Percentiles rank a stretch among this genome's conserved stretches.
phyloP scores from a whole-genome alignment of 768 basidiomycete genomes.

The Boletus tylopilopsis region DNA sequence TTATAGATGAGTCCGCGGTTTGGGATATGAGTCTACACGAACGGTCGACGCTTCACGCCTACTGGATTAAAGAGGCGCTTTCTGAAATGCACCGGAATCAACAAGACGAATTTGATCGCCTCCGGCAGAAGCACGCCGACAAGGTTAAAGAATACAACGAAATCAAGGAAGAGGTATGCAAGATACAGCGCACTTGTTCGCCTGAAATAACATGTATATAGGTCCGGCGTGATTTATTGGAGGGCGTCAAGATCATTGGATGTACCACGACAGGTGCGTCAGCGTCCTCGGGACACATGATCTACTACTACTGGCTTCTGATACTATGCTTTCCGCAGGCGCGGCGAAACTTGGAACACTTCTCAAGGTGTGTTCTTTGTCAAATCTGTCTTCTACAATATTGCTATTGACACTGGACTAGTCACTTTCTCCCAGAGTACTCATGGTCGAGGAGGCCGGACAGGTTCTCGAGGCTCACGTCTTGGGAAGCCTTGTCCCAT shows the following conservation, averaged over 20 bases:
- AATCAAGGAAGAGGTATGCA: slow-evolving; percentile 49
- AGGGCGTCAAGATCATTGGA: slow-evolving; percentile 58
- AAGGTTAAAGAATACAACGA: slow-evolving; percentile 36
- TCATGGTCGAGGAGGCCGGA: slow-evolving; percentile 79
- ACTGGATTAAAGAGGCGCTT: slow-evolving; percentile 47
- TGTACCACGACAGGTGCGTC: slow-evolving; percentile 69
- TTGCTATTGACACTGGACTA: slow-evolving; percentile 23
- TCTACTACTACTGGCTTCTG: not conserved
- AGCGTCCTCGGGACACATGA: not conserved
- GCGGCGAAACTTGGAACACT: slow-evolving; percentile 64
- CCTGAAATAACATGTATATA: slow-evolving; percentile 22
- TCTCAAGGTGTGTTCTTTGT: slow-evolving; percentile 41
- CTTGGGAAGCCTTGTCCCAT: slow-evolving; percentile 56
- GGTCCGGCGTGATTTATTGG: slow-evolving; percentile 54
- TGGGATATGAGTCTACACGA: slow-evolving; percentile 56
- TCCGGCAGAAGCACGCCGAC: slow-evolving; percentile 39
- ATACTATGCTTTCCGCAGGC: slow-evolving; percentile 36
- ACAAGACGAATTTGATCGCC: slow-evolving; percentile 39
- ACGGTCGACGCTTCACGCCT: slow-evolving; percentile 39
- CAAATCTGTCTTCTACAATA: not conserved
- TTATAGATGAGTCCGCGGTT: slow-evolving; percentile 36
- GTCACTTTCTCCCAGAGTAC: slow-evolving; percentile 56
- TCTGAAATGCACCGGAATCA: slow-evolving; percentile 26
- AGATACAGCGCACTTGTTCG: not conserved
- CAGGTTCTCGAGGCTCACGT: slow-evolving; percentile 81